Percentiles rank a stretch among this genome's conserved stretches.
These are phyloP conservation scores for Entomophthora muscae DNA, from an alignment of 371 early-diverging fungal genomes.

Conservation along the genomic window DNA sequence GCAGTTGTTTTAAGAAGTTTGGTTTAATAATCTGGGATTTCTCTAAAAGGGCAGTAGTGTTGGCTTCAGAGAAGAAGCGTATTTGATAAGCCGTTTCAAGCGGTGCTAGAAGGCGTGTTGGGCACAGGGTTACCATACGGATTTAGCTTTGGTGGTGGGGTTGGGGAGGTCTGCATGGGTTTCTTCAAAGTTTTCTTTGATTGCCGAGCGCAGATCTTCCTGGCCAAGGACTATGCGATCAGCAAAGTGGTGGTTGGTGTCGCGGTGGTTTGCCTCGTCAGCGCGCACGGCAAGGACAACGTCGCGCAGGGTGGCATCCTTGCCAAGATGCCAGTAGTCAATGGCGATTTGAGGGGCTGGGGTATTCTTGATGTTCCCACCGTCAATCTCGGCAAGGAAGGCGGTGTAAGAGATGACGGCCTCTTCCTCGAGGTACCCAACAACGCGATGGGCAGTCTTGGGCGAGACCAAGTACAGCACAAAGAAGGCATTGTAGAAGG, in stretches of 20 bases:
- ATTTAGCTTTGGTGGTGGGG: not conserved
- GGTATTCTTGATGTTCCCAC: slow-evolving; percentile 43
- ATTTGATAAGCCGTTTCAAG: too few relatives aligned
- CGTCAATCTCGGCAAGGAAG: slow-evolving; percentile 74
- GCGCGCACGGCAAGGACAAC: slow-evolving; percentile 89
- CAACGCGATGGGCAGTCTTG: slow-evolving; percentile 61
- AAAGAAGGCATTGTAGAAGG: slow-evolving; percentile 84
- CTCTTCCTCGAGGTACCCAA: slow-evolving; percentile 75
- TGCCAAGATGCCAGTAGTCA: slow-evolving; percentile 78
- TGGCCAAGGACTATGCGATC: slow-evolving; percentile 22
- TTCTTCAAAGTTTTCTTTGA: not conserved
- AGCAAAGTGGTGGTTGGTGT: slow-evolving; percentile 84
- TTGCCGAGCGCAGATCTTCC: slow-evolving; percentile 4
- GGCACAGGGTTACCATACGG: slow-evolving; percentile 2
- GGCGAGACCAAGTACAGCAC: slow-evolving; percentile 66
- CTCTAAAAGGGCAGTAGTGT: too few relatives aligned
- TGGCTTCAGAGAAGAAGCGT: too few relatives aligned
- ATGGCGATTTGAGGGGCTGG: slow-evolving; percentile 64
- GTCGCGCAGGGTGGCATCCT: slow-evolving; percentile 69
- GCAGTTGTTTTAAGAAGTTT: too few relatives aligned
- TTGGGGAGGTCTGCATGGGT: not conserved
- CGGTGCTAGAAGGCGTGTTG: too few relatives aligned
- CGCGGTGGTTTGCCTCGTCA: slow-evolving; percentile 91
- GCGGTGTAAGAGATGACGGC: slow-evolving; percentile 87
- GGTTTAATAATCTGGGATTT: too few relatives aligned